Evolutionary conservation across 164 flowering plant genomes (phyloP), one percentile per base, ranked within the genome.

Genomic region (Kingdonia uniflora): DNA sequence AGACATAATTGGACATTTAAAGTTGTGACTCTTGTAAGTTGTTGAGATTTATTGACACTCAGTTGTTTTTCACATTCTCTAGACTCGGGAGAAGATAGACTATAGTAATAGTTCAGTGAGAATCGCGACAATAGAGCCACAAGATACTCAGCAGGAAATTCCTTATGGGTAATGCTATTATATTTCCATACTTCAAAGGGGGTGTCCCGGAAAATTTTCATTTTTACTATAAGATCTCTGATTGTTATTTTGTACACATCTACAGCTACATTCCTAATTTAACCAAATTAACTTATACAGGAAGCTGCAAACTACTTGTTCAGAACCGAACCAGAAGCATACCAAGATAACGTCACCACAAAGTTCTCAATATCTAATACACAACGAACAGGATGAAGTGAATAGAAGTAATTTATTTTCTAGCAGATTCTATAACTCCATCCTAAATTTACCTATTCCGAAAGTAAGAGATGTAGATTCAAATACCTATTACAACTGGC

Each of bases 31-130:
- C 35, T 29, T 29, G 35, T 4, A 11, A 44, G 21, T 44, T 1
- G 48, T 16, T 44, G n/a, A 44, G n/a, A n/a, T 19, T 17, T 1
- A 14, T 16, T 15, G 48, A 19, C 22, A 16, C 20, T 16, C 22
- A 19, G 2, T 6, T 44, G 20, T 38, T 52, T 21, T 21, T 22
- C 40, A 13, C 8, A 29, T 8, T 29, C 8, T 24, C 24, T 25
- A 51, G 44, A 24, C 44, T 55, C 70, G 78, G 87, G 75, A 19
- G 58, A 57, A 52, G 51, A 42, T 45, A 35, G 65, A 67, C 38
- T 58, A 51, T 12, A 49, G 37, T 20, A 61, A 60, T 35, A 54
- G 23, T 37, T 54, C 64, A 42, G 42, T 16, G 20, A 40, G 41
- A 35, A 55, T 38, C 13, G 23, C 44, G 48, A 47, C 43, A 47